Percentiles rank a stretch among this genome's conserved stretches.
These are phyloP conservation scores for Populus nigra DNA, from an alignment of 345 rosid species.

Conservation along the genomic window DNA sequence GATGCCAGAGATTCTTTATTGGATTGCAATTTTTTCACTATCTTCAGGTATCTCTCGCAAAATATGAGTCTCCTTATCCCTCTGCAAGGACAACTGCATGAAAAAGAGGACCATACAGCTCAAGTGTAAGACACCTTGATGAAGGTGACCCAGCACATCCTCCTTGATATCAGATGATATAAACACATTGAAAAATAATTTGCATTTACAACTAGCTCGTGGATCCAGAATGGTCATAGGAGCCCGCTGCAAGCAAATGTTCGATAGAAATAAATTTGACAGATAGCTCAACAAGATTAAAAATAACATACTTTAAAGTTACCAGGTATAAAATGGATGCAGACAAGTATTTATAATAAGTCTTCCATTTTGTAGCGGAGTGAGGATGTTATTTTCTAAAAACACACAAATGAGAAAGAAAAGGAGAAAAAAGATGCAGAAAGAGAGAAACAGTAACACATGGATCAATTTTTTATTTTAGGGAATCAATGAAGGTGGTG, in stretches of 20 bases:
- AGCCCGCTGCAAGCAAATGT: conserved; percentile 61
- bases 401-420: neutral
- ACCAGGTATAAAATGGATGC: conserved; percentile 15
- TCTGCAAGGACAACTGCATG: conserved; percentile 36
- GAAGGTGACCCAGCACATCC: neutral
- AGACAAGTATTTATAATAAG: neutral
- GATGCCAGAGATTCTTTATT: conserved; percentile 54
- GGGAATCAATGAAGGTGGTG: neutral
- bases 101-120: conserved; percentile 3
- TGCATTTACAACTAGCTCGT: conserved; percentile 38
- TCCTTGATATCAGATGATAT: neutral
- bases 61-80: conserved; percentile 60
- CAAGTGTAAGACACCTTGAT: neutral
- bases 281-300: conserved; percentile 15
- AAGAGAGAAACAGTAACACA: neutral
- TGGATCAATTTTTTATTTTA: neutral
- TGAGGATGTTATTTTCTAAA: neutral
- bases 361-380: neutral
- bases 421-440: neutral
- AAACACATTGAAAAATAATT: neutral
- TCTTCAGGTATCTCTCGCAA: conserved; percentile 76
- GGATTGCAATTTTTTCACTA: conserved; percentile 42
- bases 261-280: conserved; percentile 20
- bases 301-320: conserved; percentile 13
- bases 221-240: conserved; percentile 73